Evolutionary conservation across 2,329 filamentous ascomycete genomes (phyloP), one percentile per base, ranked within the genome.

Genomic region (Blastomyces percursus): DNA sequence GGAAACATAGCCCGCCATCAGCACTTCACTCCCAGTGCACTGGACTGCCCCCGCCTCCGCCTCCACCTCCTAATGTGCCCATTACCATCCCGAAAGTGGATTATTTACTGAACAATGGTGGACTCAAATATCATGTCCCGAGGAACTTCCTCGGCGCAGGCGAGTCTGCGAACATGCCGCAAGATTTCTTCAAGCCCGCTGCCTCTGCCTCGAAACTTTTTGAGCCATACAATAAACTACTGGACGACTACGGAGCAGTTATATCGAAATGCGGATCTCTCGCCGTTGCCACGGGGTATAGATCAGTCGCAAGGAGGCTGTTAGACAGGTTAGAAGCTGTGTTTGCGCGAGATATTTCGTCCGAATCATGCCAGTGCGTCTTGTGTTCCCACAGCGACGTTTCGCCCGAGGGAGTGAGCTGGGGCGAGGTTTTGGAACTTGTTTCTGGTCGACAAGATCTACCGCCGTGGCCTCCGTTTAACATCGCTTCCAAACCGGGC

Each of bases 371-470:
- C 73, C 79, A 81, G 52, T 97, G 93, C 73, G 80, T 94, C 62
- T 90, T 96, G 80, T 97, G 93, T 71, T 84, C 87, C 56, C 77
- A 83, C 46, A 82, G 86, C 46, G 83, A 87, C 19, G 70, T 76
- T 58, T 76, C 82, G 35, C 77, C 78, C 44, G 84, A 86, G 65
- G 92, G 91, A 1, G 81, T 96, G 38, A 94, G 90, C 65, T 99
- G 93, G 93, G 93, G 94, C 11, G 93, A 97, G 72, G 91, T 97
- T 14, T 77, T 99, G 30, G 94, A 99, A 75, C 86, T 92, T 72
- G 91, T 96, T 14, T 94, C 91, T 66, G 93, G 93, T 21, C 86
- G 93, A 61, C 85, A 90, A 64, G 91, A 96, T 68, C 81, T 96
- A 60, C 92, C 93, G 0, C 77, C 82, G 19, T 96, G 93, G 93